These are phyloP conservation scores for Cyathus striatus DNA, from an alignment of 768 basidiomycete species.

Conservation along the genomic window DNA sequence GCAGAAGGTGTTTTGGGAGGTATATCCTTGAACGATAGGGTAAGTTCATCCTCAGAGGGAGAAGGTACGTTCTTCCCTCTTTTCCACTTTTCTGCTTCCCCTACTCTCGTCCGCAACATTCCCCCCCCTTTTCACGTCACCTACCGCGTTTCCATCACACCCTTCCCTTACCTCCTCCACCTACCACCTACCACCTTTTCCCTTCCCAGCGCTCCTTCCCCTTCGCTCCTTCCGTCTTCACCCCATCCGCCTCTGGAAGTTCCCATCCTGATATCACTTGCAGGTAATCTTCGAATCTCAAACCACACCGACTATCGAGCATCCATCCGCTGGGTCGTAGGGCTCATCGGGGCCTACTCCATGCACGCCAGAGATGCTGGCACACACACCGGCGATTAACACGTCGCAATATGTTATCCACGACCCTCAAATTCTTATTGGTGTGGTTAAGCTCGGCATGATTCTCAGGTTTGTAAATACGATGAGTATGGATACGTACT, in stretches of 20 bases:
- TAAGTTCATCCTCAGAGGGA: conserved; percentile 92
- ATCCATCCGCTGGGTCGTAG: conserved; percentile 66
- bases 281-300: conserved; percentile 90
- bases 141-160: too few relatives aligned
- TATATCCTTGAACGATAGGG: conserved; percentile 91
- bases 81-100: not conserved
- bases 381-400: not conserved
- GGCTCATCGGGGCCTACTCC: conserved; percentile 61
- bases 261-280: too few relatives aligned
- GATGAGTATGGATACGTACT: conserved; percentile 56
- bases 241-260: too few relatives aligned
- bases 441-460: conserved; percentile 62
- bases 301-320: conserved; percentile 86
- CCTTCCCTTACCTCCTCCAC: too few relatives aligned
- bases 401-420: conserved; percentile 10
- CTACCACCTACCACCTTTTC: too few relatives aligned
- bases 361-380: conserved; percentile 35
- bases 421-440: conserved; percentile 52
- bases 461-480: conserved; percentile 92
- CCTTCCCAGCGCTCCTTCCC: too few relatives aligned
- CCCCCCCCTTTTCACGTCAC: too few relatives aligned
- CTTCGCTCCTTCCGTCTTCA: too few relatives aligned
- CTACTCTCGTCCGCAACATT: not conserved
- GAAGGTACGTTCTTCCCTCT: conserved; percentile 48
- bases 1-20: conserved; percentile 69